phyloP scores from a whole-genome alignment of 768 basidiomycete genomes.

The Pleurotus tuoliensis region DNA sequence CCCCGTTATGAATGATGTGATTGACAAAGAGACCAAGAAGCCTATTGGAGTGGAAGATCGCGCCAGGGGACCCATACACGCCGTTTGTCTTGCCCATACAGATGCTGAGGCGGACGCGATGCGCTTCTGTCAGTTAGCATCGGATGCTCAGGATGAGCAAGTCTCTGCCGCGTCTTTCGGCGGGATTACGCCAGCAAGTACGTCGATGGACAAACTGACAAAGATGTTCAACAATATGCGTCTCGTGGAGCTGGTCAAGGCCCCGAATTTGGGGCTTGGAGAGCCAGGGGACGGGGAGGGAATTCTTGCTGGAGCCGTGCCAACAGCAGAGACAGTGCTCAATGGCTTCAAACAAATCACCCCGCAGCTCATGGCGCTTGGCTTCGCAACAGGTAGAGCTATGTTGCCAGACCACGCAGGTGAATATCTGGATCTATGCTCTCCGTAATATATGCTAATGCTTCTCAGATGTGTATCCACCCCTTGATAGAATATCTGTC shows the following conservation, averaged over 20 bases:
- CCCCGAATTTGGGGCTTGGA: constrained; percentile 68
- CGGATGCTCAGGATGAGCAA: constrained; percentile 11
- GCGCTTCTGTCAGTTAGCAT: constrained; percentile 50
- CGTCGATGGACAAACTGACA: constrained; percentile 47
- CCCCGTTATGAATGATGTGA: constrained; percentile 40
- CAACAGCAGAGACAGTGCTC: constrained; percentile 68
- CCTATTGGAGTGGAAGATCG: constrained; percentile 12
- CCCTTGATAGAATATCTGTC: constrained; percentile 72
- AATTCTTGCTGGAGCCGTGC: constrained; percentile 69
- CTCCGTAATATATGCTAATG: neutral
- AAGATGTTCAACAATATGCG: constrained; percentile 55
- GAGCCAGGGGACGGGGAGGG: constrained; percentile 68
- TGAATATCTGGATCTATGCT: constrained; percentile 14
- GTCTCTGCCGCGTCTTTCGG: neutral
- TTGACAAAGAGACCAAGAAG: constrained; percentile 14
- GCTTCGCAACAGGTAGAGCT: constrained; percentile 68
- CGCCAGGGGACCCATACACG: constrained; percentile 55
- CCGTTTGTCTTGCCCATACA: constrained; percentile 63
- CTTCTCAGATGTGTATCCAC: constrained; percentile 56
- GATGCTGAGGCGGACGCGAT: constrained; percentile 60
- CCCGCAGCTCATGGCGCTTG: constrained; percentile 72
- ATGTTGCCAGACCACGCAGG: constrained; percentile 67
- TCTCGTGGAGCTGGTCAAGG: constrained; percentile 53
- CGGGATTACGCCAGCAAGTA: constrained; percentile 38
- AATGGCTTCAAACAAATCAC: constrained; percentile 69